These are phyloP conservation scores for Dactylellina cionopaga DNA, from an alignment of 2,329 filamentous ascomycete species.

Conservation along the genomic window DNA sequence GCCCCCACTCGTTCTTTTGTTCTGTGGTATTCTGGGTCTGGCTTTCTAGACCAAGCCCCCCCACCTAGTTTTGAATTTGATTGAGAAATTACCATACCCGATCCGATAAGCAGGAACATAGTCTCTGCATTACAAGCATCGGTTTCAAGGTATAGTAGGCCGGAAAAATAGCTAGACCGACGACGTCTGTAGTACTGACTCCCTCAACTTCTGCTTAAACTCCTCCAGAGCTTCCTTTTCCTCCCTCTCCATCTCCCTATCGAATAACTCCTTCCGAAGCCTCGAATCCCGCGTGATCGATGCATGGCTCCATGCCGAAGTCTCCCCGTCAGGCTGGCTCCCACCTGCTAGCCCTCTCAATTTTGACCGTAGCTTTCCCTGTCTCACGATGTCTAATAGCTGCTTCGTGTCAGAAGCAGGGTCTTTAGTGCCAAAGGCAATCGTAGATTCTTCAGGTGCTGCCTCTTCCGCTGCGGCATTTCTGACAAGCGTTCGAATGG, in stretches of 20 bases:
- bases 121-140: too few relatives aligned
- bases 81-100: too few relatives aligned
- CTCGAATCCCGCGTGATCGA: slow-evolving; percentile 39
- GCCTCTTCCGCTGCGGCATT: slow-evolving; percentile 20
- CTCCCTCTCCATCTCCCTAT: slow-evolving; percentile 47
- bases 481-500: slow-evolving; percentile 38
- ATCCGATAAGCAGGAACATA: too few relatives aligned
- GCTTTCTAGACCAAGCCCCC: too few relatives aligned
- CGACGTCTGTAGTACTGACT: slow-evolving; percentile 42
- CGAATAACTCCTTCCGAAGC: slow-evolving; percentile 41
- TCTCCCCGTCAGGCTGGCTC: slow-evolving; percentile 18
- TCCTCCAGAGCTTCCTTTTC: slow-evolving; percentile 48
- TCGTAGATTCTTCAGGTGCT: slow-evolving; percentile 9
- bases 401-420: slow-evolving; percentile 17
- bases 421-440: slow-evolving; percentile 8
- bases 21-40: too few relatives aligned
- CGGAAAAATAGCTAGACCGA: neutral
- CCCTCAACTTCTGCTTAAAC: slow-evolving; percentile 50
- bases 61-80: too few relatives aligned
- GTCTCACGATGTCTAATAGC: slow-evolving; percentile 50
- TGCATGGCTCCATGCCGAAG: slow-evolving; percentile 11
- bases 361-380: slow-evolving; percentile 53
- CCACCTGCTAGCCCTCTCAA: slow-evolving; percentile 43
- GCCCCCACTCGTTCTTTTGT: neutral
- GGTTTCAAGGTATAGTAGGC: too few relatives aligned